Evolutionary conservation across 768 basidiomycete genomes (phyloP), one percentile per base, ranked within the genome.

Genomic region (Cystofilobasidium ferigula): DNA sequence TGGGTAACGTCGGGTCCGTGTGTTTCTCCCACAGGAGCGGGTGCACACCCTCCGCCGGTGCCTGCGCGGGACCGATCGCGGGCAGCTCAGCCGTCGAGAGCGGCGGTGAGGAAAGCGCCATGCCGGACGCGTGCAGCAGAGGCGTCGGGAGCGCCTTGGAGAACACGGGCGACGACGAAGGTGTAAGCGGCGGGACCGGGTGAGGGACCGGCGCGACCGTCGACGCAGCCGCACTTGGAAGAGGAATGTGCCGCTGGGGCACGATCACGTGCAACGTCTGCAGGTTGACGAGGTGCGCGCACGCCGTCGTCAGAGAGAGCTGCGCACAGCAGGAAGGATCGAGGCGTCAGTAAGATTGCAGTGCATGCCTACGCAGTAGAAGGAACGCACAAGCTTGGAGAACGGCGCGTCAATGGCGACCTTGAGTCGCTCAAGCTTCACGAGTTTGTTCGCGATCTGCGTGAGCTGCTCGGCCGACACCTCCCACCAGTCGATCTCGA

Each of bases 401-500:
- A 66, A 66, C 32, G 64, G 59, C 6, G 64, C 64, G 53, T 66
- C 59, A 7, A 66, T n/a, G 28, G 47, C 26, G 24, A 66, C 26
- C 42, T 61, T 66, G 30, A 66, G 51, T n/a, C 45, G 51, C 13
- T 61, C 64, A 24, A 66, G 57, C 14, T 61, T 40, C 22, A n/a
- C n/a, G 36, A 47, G 45, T n/a, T 34, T 36, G 36, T 66, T 66
- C 2, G 64, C 58, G n/a, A 66, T 34, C 36, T 42, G 53, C 8
- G 47, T 30, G 24, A 58, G 38, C 28, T 60, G n/a, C 3, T 51
- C 48, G 13, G 34, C 18, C 30, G n/a, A 24, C 5, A 61, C n/a
- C 12, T 34, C 53, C 64, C 64, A 66, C 48, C 58, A 66, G 28
- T 66, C 64, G 32, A 66, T 6, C 59, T 66, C 64, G 22, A 66